Percentiles rank a stretch among this genome's conserved stretches.
Conservation (phyloP, 2,329 filamentous ascomycete genomes). For the Alternaria postmessia region DNA sequence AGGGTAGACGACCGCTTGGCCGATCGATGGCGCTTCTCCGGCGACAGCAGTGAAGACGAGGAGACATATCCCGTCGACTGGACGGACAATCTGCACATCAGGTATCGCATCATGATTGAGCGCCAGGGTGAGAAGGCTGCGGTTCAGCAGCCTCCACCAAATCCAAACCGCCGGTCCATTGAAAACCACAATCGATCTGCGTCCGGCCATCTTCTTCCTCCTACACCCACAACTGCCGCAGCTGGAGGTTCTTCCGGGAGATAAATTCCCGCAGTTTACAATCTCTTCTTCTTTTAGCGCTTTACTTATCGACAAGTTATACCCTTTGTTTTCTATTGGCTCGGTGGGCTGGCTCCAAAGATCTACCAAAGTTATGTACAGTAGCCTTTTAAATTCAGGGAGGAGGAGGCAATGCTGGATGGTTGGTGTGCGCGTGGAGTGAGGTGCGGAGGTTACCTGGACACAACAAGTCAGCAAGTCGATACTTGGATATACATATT, state of each 20-base stretch:
- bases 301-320: constrained; percentile 37
- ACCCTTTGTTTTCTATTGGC: constrained; percentile 43
- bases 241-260: constrained; percentile 14
- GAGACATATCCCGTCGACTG: constrained; percentile 79
- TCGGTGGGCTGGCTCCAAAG: constrained; percentile 20
- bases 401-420: not conserved
- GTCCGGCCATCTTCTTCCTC: constrained; percentile 47
- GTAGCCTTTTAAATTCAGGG: constrained; percentile 15
- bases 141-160: constrained; percentile 34
- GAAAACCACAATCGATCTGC: constrained; percentile 49
- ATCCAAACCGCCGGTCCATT: constrained; percentile 39
- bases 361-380: constrained; percentile 40
- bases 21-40: constrained; percentile 79
- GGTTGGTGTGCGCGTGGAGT: not conserved
- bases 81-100: constrained; percentile 64
- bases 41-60: constrained; percentile 81
- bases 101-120: constrained; percentile 62
- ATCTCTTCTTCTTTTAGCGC: constrained; percentile 14
- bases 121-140: constrained; percentile 52
- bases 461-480: constrained; percentile 22
- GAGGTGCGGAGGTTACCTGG: constrained; percentile 16
- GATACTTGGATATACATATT: constrained; percentile 23
- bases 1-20: constrained; percentile 44
- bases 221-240: constrained; percentile 35
- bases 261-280: constrained; percentile 9